A percentile compares a stretch with the other conserved stretches of the same genome.
Conservation (phyloP, 148 eudicot species). For the Vaccinium corymbosum region DNA sequence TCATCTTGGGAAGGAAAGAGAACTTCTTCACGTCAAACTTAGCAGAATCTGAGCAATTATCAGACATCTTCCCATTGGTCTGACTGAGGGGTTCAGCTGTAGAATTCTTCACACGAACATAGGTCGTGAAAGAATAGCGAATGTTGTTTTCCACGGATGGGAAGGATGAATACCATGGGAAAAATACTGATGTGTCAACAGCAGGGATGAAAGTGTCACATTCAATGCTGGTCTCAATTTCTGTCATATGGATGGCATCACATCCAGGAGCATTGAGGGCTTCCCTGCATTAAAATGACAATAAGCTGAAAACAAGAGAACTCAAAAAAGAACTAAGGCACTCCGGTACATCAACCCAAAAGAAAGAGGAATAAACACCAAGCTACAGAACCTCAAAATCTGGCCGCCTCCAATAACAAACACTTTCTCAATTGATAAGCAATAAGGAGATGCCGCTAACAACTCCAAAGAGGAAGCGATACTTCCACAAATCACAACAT, state of each 20-base stretch:
- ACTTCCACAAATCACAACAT: slow-evolving; percentile 69
- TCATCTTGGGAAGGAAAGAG: slow-evolving; percentile 61
- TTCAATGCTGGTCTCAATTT: slow-evolving; percentile 58
- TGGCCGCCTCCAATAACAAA: slow-evolving; percentile 91
- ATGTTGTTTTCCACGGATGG: slow-evolving; percentile 61
- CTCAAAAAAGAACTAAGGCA: not conserved
- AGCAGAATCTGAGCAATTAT: slow-evolving; percentile 17
- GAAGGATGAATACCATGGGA: slow-evolving; percentile 81
- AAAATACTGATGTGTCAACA: slow-evolving; percentile 57
- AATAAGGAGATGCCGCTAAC: slow-evolving; percentile 57
- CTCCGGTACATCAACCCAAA: not conserved
- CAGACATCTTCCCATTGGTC: slow-evolving; percentile 28
- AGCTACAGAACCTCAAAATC: slow-evolving; percentile 53
- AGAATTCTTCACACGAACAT: slow-evolving; percentile 67
- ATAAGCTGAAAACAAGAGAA: slow-evolving; percentile 7
- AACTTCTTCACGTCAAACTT: slow-evolving; percentile 60
- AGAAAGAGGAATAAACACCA: not conserved
- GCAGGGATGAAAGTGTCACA: slow-evolving; percentile 93
- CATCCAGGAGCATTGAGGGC: slow-evolving; percentile 78
- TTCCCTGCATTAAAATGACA: slow-evolving; percentile 59
- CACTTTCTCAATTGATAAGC: slow-evolving; percentile 60
- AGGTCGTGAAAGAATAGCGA: slow-evolving; percentile 66
- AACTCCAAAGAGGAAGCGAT: slow-evolving; percentile 58
- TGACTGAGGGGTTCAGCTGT: slow-evolving; percentile 27
- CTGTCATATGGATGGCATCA: slow-evolving; percentile 85